phyloP scores from a whole-genome alignment of 1,284 basidiomycete species.

The Ceratobasidium sp. region DNA sequence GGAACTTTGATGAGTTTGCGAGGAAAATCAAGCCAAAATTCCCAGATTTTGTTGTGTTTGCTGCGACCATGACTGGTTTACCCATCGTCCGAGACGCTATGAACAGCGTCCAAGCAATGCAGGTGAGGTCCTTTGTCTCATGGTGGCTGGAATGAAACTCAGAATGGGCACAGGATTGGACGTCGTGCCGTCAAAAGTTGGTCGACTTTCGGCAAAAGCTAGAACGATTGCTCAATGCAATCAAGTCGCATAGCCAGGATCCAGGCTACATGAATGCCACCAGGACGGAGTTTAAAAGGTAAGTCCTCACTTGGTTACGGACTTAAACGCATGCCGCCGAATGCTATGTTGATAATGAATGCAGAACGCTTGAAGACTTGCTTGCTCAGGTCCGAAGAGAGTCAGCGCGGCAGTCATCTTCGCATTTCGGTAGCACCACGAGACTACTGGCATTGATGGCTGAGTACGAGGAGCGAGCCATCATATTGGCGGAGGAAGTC shows the following conservation, averaged over 20 bases:
- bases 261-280: conserved; percentile 10
- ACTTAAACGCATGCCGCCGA: not conserved
- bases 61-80: conserved; percentile 8
- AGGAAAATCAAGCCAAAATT: not conserved
- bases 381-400: not conserved
- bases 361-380: not conserved
- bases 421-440: not conserved
- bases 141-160: not conserved
- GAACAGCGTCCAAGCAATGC: not conserved
- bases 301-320: no score
- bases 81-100: conserved; percentile 9
- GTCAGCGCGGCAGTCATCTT: not conserved
- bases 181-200: not conserved
- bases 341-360: not conserved
- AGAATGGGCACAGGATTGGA: conserved; percentile 6
- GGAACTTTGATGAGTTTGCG: not conserved
- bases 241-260: not conserved
- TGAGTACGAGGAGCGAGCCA: not conserved
- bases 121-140: not conserved
- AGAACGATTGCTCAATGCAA: not conserved
- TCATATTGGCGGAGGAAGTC: not conserved
- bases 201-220: not conserved
- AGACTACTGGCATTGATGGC: not conserved
- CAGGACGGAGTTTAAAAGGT: conserved; percentile 1
- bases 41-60: not conserved